Evolutionary conservation across 768 basidiomycete species (phyloP), one percentile per base, ranked within the genome.

Genomic region (Filobasidium floriforme): DNA sequence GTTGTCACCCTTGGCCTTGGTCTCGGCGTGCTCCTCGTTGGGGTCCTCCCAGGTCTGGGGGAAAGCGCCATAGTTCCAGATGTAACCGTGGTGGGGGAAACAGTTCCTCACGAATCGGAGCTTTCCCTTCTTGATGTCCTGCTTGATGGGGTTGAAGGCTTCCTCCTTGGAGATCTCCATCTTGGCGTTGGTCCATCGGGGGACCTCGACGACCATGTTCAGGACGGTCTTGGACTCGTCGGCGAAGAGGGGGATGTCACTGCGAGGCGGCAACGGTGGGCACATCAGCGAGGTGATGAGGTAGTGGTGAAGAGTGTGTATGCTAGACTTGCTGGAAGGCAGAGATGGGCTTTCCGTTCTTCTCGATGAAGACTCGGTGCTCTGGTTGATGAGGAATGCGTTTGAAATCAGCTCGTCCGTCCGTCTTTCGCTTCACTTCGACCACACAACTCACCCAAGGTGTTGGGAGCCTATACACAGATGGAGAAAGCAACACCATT

Each of bases 31-130:
- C 52, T 82, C 82, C 71, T 83, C 82, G 70, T 82, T 80, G 44
- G 96, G 96, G 80, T 98, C 96, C 79, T 99, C 96, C 96, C 96
- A 99, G 49, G 96, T 98, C 90, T 98, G 73, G 32, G 94, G 94
- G 86, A 99, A 96, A 67, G 93, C 92, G 75, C 94, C 94, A 77
- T 99, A 99, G 85, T 99, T 99, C 96, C 96, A 99, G 83, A 99
- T 92, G 52, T 97, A 93, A 43, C 96, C 94, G 79, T 98, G 93
- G 83, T 99, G 96, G 73, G 96, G 96, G 89, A 99, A 99, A 81
- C 96, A 98, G 85, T 98, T 98, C 82, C 96, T 88, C 72, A 99
- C 96, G 81, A 84, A 98, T 74, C 96, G 89, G 80, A 98, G 82
- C 76, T 89, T 90, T 75, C 91, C 91, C 82, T 90, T 92, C 83